phyloP scores from a whole-genome alignment of 805 yeast genomes.

The Lipomyces yamanashiensis region DNA sequence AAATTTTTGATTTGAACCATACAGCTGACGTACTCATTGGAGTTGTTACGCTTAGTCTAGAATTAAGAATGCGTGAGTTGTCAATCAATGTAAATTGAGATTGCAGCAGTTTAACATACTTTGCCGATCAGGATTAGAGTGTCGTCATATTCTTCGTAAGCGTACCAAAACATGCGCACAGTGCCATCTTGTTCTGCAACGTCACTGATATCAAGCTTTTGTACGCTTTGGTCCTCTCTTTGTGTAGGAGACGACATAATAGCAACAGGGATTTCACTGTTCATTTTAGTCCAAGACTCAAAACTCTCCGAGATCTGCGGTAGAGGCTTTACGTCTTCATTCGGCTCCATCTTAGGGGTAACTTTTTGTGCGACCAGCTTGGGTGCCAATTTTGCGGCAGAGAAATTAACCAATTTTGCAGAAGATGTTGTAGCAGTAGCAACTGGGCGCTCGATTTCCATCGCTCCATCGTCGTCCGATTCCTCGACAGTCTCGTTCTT shows the following conservation, averaged over 20 bases:
- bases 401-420: constrained; percentile 21
- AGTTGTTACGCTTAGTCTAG: constrained; percentile 52
- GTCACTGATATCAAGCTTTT: constrained; percentile 43
- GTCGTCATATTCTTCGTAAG: constrained; percentile 77
- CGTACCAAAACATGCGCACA: constrained; percentile 86
- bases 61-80: background rate
- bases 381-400: constrained; percentile 12
- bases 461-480: constrained; percentile 30
- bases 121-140: constrained; percentile 81
- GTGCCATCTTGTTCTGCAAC: constrained; percentile 51
- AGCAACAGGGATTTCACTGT: constrained; percentile 18
- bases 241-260: constrained; percentile 23
- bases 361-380: background rate
- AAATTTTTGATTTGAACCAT: constrained; percentile 76
- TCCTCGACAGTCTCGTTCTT: constrained; percentile 9
- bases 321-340: background rate
- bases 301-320: constrained; percentile 13
- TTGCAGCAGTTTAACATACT: constrained; percentile 41
- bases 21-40: constrained; percentile 63
- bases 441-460: constrained; percentile 27
- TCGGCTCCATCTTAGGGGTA: background rate
- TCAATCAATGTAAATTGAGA: background rate
- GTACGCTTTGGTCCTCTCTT: constrained; percentile 11
- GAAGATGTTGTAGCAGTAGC: constrained; percentile 9
- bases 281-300: constrained; percentile 24